These are phyloP conservation scores for Pneumocystis murina DNA, from an alignment of 1,139 yeast species.

Conservation along the genomic window DNA sequence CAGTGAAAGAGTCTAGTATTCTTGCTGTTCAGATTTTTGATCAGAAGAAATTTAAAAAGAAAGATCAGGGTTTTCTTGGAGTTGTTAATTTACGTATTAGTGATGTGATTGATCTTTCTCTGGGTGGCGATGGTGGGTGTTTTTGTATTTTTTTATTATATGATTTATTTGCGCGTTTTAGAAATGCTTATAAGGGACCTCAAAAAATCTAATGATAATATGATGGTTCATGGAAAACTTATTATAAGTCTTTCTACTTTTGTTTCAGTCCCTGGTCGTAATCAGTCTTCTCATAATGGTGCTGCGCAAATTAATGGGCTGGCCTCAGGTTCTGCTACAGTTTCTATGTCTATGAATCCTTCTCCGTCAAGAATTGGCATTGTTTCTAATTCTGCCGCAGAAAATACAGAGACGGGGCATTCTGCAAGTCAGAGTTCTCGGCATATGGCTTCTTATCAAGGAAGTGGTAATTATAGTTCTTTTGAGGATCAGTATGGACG, in stretches of 20 bases:
- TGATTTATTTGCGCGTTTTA: not conserved
- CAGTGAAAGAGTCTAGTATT: slow-evolving; percentile 70
- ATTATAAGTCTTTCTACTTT: slow-evolving; percentile 38
- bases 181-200: slow-evolving; percentile 89
- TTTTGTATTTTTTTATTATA: slow-evolving; percentile 13
- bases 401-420: slow-evolving; percentile 11
- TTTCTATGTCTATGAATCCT: slow-evolving; percentile 16
- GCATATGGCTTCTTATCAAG: slow-evolving; percentile 16
- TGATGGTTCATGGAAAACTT: slow-evolving; percentile 82
- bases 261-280: slow-evolving; percentile 32
- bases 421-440: slow-evolving; percentile 19
- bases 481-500: slow-evolving; percentile 95
- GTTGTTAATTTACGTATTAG: slow-evolving; percentile 85
- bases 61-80: slow-evolving; percentile 97
- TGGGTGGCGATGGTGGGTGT: slow-evolving; percentile 27
- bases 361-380: slow-evolving; percentile 14
- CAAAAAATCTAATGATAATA: slow-evolving; percentile 78
- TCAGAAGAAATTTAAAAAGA: slow-evolving; percentile 91
- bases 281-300: slow-evolving; percentile 9
- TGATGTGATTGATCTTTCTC: slow-evolving; percentile 65
- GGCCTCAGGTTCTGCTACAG: slow-evolving; percentile 10
- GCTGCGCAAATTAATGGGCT: slow-evolving; percentile 9
- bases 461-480: slow-evolving; percentile 60
- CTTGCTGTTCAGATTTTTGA: slow-evolving; percentile 90
- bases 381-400: slow-evolving; percentile 10